phyloP scores from a whole-genome alignment of 129 eudicot genomes.

The carrot (Daucus carota) region DNA sequence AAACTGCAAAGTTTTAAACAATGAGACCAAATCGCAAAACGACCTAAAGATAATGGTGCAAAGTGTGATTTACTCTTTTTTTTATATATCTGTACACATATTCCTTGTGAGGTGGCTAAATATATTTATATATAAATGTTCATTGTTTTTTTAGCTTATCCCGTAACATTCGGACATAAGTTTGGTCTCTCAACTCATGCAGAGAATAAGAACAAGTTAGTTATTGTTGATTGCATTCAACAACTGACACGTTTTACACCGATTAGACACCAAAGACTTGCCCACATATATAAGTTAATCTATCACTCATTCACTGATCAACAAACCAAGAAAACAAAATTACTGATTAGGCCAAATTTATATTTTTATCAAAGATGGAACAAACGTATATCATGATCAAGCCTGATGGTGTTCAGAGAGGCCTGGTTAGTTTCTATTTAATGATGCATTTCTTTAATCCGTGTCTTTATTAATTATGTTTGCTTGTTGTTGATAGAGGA shows the following conservation, averaged over 20 bases:
- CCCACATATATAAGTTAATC: not conserved
- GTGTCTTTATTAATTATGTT: not conserved
- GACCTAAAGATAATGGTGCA: too few species aligned
- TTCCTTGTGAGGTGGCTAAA: too few species aligned
- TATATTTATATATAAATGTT: too few species aligned
- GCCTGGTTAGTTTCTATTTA: constrained; percentile 28
- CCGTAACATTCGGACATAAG: not conserved
- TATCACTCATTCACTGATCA: not conserved
- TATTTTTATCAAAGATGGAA: constrained; percentile 30
- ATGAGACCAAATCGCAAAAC: too few species aligned
- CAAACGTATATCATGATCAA: constrained; percentile 60
- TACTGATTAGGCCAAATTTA: not conserved
- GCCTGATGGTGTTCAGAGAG: constrained; percentile 66
- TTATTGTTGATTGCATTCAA: not conserved
- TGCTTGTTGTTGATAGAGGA: not conserved
- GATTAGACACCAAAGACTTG: not conserved
- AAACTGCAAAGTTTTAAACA: too few species aligned
- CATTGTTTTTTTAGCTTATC: not conserved
- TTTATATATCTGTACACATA: too few species aligned
- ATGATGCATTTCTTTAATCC: not conserved
- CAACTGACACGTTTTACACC: not conserved
- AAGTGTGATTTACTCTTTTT: too few species aligned
- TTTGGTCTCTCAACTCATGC: not conserved
- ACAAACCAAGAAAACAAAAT: not conserved
- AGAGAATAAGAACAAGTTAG: not conserved